Percentiles rank a stretch among this genome's conserved stretches.
Evolutionary conservation across 768 basidiomycete species (phyloP).

Genomic region (Chalciporus pseudorubinellus): DNA sequence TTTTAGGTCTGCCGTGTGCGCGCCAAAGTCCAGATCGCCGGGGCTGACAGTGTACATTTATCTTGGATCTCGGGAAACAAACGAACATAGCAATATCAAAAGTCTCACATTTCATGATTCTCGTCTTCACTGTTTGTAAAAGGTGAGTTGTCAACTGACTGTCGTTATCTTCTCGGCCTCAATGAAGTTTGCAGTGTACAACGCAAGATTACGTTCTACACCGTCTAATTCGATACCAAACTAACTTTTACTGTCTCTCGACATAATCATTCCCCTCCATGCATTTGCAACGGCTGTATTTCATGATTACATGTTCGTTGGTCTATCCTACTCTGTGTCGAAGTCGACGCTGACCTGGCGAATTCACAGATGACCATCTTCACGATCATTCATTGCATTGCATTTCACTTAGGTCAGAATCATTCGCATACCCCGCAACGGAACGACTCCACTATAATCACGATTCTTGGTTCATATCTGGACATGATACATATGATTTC

Average conservation of each 20-base stretch:
- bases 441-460: conserved; percentile 26
- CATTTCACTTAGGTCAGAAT: conserved; percentile 22
- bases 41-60: conserved; percentile 74
- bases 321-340: background rate
- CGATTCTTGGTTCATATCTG: conserved; percentile 25
- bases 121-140: conserved; percentile 20
- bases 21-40: conserved; percentile 69
- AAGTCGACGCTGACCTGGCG: background rate
- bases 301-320: conserved; percentile 26
- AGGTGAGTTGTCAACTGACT: conserved; percentile 13
- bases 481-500: conserved; percentile 7
- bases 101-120: background rate
- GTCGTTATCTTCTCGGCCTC: background rate
- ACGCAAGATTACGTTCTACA: conserved; percentile 26
- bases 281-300: conserved; percentile 28
- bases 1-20: conserved; percentile 73
- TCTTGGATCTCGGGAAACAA: conserved; percentile 68
- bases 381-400: conserved; percentile 22
- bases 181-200: conserved; percentile 24
- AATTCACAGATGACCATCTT: conserved; percentile 25
- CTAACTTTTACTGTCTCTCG: conserved; percentile 22
- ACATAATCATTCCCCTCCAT: conserved; percentile 27
- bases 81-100: conserved; percentile 25
- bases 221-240: conserved; percentile 24
- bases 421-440: conserved; percentile 28